Percentiles rank a stretch among this genome's conserved stretches.
Evolutionary conservation across 2,329 filamentous ascomycete genomes (phyloP).

Genomic region (Fusarium mexicanum): DNA sequence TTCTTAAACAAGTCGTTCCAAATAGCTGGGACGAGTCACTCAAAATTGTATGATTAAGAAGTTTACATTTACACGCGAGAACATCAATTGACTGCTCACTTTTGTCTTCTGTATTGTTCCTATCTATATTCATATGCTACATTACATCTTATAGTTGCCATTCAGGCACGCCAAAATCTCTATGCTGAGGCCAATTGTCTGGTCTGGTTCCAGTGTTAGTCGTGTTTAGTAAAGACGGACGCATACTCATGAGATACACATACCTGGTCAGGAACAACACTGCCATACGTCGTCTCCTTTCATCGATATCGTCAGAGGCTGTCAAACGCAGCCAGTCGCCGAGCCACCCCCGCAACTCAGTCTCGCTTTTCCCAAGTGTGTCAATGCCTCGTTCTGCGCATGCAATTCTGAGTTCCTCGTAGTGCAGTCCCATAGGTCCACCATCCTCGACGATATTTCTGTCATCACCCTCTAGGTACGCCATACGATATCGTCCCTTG

Average conservation of each 20-base stretch:
- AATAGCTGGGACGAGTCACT: not conserved
- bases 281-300: constrained; percentile 52
- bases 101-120: not conserved
- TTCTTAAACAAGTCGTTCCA: not conserved
- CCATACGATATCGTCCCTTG: constrained; percentile 63
- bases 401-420: constrained; percentile 74
- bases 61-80: constrained; percentile 23
- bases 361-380: constrained; percentile 65
- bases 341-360: constrained; percentile 60
- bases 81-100: not conserved
- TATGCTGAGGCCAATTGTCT: constrained; percentile 53
- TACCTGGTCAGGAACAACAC: constrained; percentile 55
- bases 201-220: constrained; percentile 43
- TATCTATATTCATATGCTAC: not conserved
- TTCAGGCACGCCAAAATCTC: constrained; percentile 54
- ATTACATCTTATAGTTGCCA: constrained; percentile 49
- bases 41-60: not conserved
- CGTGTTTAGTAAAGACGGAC: not conserved
- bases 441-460: constrained; percentile 70
- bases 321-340: constrained; percentile 61
- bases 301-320: constrained; percentile 48
- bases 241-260: constrained; percentile 18
- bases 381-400: constrained; percentile 75
- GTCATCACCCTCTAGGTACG: constrained; percentile 78
- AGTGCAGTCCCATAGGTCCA: constrained; percentile 64